phyloP scores from a whole-genome alignment of 441 rosid species.

The Erodium chrysanthum region DNA sequence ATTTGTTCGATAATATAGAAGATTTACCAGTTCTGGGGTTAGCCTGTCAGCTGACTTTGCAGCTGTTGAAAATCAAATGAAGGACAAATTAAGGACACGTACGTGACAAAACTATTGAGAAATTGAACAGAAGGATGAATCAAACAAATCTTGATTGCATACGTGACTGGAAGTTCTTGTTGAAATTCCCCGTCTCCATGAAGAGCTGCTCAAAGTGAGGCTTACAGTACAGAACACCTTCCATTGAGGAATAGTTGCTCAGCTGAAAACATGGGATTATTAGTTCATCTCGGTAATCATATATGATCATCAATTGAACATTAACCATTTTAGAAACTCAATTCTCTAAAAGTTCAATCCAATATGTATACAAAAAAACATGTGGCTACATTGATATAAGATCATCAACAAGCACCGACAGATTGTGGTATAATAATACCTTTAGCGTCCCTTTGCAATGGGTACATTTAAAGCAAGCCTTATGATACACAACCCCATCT shows the following conservation, averaged over 20 bases:
- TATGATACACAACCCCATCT: conserved; percentile 80
- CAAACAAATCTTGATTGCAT: conserved; percentile 22
- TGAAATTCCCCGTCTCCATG: conserved; percentile 82
- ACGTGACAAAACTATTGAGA: conserved; percentile 9
- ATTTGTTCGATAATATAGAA: conserved; percentile 11
- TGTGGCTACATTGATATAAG: not conserved
- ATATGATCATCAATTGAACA: conserved; percentile 7
- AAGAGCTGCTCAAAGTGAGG: conserved; percentile 96
- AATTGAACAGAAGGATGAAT: conserved; percentile 7
- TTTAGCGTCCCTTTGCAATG: conserved; percentile 86
- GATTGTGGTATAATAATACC: conserved; percentile 26
- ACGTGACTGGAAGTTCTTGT: conserved; percentile 90
- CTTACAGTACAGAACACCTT: conserved; percentile 86
- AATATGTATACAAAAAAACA: not conserved
- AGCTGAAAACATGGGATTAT: conserved; percentile 36
- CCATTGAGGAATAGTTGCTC: conserved; percentile 92
- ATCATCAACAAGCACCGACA: not conserved
- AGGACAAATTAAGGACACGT: conserved; percentile 22
- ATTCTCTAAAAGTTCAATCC: not conserved
- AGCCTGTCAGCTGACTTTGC: conserved; percentile 83
- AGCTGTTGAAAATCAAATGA: conserved; percentile 44
- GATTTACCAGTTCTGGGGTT: conserved; percentile 70
- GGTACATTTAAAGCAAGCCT: conserved; percentile 84
- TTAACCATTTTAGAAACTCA: not conserved
- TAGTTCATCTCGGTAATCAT: no score